phyloP scores from a whole-genome alignment of 495 filamentous ascomycete species.

The Aspergillus cristatus region DNA sequence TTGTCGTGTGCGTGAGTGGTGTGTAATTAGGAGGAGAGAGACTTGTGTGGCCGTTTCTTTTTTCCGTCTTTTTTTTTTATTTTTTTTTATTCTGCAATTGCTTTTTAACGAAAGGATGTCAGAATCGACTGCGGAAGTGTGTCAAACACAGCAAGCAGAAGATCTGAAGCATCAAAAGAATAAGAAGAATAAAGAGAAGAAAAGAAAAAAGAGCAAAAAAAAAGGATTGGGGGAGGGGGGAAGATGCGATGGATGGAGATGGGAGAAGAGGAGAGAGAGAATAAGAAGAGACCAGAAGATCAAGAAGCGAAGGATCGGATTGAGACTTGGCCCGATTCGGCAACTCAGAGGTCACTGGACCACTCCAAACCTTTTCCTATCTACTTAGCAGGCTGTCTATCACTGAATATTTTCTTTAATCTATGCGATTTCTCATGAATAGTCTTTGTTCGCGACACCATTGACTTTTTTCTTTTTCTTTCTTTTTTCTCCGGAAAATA shows the following conservation, averaged over 20 bases:
- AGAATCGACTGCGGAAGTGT: slow-evolving; percentile 35
- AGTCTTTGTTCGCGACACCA: no score
- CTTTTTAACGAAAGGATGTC: slow-evolving; percentile 32
- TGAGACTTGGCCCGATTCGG: background rate
- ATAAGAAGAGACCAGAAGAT: slow-evolving; percentile 2
- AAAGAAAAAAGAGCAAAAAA: slow-evolving; percentile 8
- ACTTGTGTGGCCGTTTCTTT: slow-evolving; percentile 5
- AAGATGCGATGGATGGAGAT: slow-evolving; percentile 3
- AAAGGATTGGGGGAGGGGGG: no score
- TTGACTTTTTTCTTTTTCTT: no score
- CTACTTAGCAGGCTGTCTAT: no score
- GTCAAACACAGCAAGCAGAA: slow-evolving; percentile 40
- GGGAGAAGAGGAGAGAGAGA: slow-evolving; percentile 2
- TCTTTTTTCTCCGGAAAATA: no score
- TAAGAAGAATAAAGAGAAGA: slow-evolving; percentile 12
- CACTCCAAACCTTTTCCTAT: background rate
- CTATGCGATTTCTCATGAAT: no score
- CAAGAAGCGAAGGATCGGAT: background rate
- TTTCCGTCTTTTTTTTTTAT: slow-evolving; percentile 5
- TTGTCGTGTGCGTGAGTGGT: slow-evolving; percentile 7
- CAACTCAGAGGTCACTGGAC: background rate
- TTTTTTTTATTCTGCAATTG: slow-evolving; percentile 8
- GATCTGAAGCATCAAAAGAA: slow-evolving; percentile 21
- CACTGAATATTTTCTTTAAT: background rate
- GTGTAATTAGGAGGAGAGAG: slow-evolving; percentile 6